Conservation (phyloP, 2,329 filamentous ascomycete species). For the Nothophaeocryptopus gaeumannii region DNA sequence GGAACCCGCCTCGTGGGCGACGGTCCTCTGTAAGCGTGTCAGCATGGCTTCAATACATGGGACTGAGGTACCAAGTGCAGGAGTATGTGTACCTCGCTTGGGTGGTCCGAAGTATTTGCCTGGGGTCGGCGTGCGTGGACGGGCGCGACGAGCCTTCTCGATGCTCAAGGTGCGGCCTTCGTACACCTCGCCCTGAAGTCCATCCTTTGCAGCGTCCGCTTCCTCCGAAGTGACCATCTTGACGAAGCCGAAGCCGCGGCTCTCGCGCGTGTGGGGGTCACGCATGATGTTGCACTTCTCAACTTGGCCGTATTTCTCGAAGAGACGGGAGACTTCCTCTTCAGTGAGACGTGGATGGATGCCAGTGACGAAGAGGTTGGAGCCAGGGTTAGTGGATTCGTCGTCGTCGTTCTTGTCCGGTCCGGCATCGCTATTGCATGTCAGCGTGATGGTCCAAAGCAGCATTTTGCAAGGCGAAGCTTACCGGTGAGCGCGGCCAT, state of each 20-base stretch:
- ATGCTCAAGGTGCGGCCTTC: conserved; percentile 96
- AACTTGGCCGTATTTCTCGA: conserved; percentile 97
- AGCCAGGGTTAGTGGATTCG: conserved; percentile 84
- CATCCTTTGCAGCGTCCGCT: conserved; percentile 95
- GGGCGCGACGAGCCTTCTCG: conserved; percentile 94
- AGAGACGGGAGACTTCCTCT: conserved; percentile 86
- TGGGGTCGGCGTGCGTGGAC: conserved; percentile 91
- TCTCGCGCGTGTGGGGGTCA: conserved; percentile 97
- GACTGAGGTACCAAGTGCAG: neutral
- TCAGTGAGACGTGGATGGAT: conserved; percentile 92
- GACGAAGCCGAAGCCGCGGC: conserved; percentile 97
- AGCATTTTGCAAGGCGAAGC: conserved; percentile 8
- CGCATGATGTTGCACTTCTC: conserved; percentile 99
- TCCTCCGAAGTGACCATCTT: conserved; percentile 97
- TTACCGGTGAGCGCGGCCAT: conserved; percentile 57
- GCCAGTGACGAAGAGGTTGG: conserved; percentile 97
- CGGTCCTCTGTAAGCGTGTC: conserved; percentile 41
- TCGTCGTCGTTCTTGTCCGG: conserved; percentile 55
- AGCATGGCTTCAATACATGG: conserved; percentile 15
- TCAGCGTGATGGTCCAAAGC: conserved; percentile 6
- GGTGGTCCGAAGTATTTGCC: conserved; percentile 99
- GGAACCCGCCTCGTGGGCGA: conserved; percentile 45
- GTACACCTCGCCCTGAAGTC: conserved; percentile 88
- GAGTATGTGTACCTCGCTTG: conserved; percentile 59
- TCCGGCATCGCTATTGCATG: conserved; percentile 7